These are phyloP conservation scores for Aspergillus nomiae DNA, from an alignment of 2,329 filamentous ascomycete genomes.

Conservation along the genomic window DNA sequence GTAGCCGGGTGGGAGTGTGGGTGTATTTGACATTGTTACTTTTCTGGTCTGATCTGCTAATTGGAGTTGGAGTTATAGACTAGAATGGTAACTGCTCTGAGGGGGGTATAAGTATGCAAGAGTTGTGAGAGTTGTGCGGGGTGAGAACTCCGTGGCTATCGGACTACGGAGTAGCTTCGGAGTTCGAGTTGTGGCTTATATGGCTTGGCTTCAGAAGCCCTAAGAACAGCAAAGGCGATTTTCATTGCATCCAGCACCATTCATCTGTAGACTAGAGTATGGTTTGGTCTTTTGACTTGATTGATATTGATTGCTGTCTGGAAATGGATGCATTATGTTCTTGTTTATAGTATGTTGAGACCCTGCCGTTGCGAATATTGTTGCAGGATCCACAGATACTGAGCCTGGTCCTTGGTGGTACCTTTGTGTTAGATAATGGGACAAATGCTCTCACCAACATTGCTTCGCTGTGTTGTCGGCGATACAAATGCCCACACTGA, in stretches of 20 bases:
- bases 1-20: slow-evolving; percentile 38
- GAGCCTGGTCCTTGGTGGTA: slow-evolving; percentile 54
- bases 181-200: neutral
- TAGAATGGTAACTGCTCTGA: neutral
- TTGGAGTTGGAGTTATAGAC: neutral
- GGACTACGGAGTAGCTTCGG: neutral
- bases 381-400: slow-evolving; percentile 57
- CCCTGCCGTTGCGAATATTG: slow-evolving; percentile 49
- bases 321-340: too few species aligned
- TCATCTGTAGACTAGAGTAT: neutral
- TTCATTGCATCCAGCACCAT: neutral
- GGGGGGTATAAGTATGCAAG: neutral
- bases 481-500: slow-evolving; percentile 55
- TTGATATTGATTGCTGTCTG: neutral
- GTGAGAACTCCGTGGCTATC: neutral
- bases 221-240: neutral
- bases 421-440: slow-evolving; percentile 53
- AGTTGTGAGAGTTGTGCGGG: neutral
- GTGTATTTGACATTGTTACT: neutral
- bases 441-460: slow-evolving; percentile 47
- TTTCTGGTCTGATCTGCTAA: too few species aligned
- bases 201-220: neutral
- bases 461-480: slow-evolving; percentile 47
- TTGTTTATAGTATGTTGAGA: slow-evolving; percentile 7
- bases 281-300: neutral